phyloP scores from a whole-genome alignment of 257 asterid genomes.

The Nicotiana undulata region DNA sequence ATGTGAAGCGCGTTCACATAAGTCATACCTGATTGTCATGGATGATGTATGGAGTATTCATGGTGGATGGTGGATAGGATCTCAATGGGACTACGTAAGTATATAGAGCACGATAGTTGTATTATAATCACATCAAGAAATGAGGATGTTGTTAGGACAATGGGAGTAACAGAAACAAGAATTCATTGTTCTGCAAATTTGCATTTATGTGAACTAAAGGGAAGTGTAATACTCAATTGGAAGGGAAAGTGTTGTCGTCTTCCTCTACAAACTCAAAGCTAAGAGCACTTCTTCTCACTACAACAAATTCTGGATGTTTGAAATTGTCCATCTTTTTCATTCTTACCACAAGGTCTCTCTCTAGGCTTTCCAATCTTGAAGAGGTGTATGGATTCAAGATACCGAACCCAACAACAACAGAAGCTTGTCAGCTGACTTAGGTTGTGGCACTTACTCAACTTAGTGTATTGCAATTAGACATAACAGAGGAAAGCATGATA shows the following conservation, averaged over 20 bases:
- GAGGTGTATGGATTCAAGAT: slow-evolving; percentile 25
- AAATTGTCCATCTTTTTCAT: slow-evolving; percentile 12
- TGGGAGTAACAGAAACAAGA: slow-evolving; percentile 13
- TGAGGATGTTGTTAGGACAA: neutral
- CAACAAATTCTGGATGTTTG: slow-evolving; percentile 18
- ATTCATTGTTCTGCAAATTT: slow-evolving; percentile 17
- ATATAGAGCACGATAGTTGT: slow-evolving; percentile 9
- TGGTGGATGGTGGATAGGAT: too few relatives aligned
- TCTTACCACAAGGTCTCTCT: slow-evolving; percentile 17
- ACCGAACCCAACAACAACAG: neutral
- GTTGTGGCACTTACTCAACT: slow-evolving; percentile 11
- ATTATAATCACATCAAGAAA: slow-evolving; percentile 22
- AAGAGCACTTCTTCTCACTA: slow-evolving; percentile 19
- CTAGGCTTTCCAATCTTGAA: slow-evolving; percentile 11
- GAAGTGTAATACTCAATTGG: neutral
- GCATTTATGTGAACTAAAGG: slow-evolving; percentile 4
- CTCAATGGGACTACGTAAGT: too few relatives aligned
- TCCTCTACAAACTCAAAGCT: slow-evolving; percentile 20
- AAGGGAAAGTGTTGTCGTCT: slow-evolving; percentile 21
- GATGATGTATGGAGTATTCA: too few relatives aligned
- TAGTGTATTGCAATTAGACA: slow-evolving; percentile 19
- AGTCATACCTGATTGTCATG: too few relatives aligned
- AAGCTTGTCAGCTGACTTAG: slow-evolving; percentile 14
- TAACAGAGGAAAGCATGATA: slow-evolving; percentile 15
- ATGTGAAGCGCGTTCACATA: too few relatives aligned